A percentile compares a stretch with the other conserved stretches of the same genome.
Conservation (phyloP, 75 land plant genomes). For the Isoetes taiwanensis region DNA sequence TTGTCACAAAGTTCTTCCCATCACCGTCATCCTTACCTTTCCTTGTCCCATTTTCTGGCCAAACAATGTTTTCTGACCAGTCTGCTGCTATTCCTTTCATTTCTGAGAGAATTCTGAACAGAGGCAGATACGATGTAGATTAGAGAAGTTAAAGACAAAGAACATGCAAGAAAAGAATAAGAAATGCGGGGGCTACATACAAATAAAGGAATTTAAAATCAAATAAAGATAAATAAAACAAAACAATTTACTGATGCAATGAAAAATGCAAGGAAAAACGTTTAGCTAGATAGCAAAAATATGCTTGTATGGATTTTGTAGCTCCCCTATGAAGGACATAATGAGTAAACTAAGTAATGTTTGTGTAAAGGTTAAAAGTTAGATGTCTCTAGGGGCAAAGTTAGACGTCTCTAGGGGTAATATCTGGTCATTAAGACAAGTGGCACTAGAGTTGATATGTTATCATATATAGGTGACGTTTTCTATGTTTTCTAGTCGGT, state of each 20-base stretch:
- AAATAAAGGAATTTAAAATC: not conserved
- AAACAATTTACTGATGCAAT: not conserved
- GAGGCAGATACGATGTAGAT: not conserved
- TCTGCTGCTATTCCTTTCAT: conserved; percentile 96
- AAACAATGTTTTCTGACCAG: conserved; percentile 96
- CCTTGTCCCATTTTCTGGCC: conserved; percentile 46
- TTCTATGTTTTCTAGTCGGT: too few species aligned
- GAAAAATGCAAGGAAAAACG: too few species aligned
- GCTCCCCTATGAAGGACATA: too few species aligned
- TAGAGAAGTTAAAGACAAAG: not conserved
- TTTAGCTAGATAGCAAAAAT: too few species aligned
- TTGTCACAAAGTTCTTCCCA: conserved; percentile 56
- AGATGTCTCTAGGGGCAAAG: too few species aligned
- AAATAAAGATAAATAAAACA: not conserved
- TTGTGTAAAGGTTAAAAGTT: too few species aligned
- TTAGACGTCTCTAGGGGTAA: too few species aligned
- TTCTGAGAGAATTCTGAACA: conserved; percentile 76
- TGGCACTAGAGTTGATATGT: too few species aligned
- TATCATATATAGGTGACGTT: too few species aligned
- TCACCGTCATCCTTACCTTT: conserved; percentile 31
- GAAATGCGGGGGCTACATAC: not conserved
- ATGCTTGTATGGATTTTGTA: too few species aligned
- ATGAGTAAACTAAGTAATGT: too few species aligned
- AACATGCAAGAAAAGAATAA: not conserved
- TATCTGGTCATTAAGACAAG: too few species aligned